These are phyloP conservation scores for Pleurotus giganteus DNA, from an alignment of 768 basidiomycete genomes.

Conservation along the genomic window DNA sequence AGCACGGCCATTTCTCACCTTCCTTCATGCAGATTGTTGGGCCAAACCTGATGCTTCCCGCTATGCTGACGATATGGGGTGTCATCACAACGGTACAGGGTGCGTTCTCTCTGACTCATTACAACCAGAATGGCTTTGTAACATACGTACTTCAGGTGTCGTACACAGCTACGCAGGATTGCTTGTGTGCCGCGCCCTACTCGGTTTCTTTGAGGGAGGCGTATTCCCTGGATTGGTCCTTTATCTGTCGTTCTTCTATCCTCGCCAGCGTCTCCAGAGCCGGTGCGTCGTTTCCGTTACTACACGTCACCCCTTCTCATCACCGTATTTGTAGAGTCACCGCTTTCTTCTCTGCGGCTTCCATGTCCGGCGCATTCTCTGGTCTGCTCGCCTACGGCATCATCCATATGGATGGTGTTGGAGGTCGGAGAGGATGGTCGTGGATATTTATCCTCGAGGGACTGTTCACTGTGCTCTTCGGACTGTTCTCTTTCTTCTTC, in stretches of 20 bases:
- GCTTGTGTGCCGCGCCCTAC: constrained; percentile 49
- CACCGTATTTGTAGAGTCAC: constrained; percentile 33
- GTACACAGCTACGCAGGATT: constrained; percentile 42
- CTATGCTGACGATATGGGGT: constrained; percentile 69
- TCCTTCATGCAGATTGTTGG: constrained; percentile 39
- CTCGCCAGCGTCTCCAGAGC: constrained; percentile 48
- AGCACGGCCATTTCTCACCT: neutral
- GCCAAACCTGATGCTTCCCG: constrained; percentile 55
- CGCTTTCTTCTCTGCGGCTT: constrained; percentile 50
- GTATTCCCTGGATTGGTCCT: constrained; percentile 57
- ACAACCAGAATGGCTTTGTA: neutral
- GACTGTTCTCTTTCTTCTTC: constrained; percentile 45
- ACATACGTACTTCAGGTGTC: constrained; percentile 34
- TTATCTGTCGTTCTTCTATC: constrained; percentile 57
- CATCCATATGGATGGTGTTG: constrained; percentile 61
- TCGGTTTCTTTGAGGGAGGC: constrained; percentile 51
- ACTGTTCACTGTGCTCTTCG: constrained; percentile 58
- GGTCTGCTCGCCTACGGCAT: constrained; percentile 69
- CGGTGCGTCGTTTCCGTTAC: constrained; percentile 13
- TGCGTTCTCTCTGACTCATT: constrained; percentile 11
- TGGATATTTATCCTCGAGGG: constrained; percentile 40
- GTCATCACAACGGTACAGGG: constrained; percentile 61
- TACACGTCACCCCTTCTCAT: neutral
- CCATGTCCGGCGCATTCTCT: constrained; percentile 64
- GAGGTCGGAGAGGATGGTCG: constrained; percentile 34